These are phyloP conservation scores for Ceratocystis papillata DNA, from an alignment of 2,329 filamentous ascomycete species.

Conservation along the genomic window DNA sequence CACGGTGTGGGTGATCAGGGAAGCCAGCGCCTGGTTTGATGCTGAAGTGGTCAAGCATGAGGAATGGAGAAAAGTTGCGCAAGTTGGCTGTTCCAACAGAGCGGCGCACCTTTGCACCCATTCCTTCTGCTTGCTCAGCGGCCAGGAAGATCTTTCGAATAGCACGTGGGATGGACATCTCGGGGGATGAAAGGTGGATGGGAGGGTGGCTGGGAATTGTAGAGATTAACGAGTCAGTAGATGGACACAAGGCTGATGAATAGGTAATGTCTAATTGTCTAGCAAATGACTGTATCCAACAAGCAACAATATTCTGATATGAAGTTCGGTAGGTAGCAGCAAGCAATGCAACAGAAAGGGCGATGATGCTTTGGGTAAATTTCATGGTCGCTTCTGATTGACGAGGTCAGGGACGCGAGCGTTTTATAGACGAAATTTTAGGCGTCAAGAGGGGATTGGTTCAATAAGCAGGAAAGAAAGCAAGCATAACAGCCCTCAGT, in stretches of 20 bases:
- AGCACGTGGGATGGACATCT: conserved; percentile 57
- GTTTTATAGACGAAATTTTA: conserved; percentile 12
- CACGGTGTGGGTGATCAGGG: conserved; percentile 73
- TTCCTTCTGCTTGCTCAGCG: conserved; percentile 76
- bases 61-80: conserved; percentile 79
- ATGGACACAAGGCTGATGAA: background rate
- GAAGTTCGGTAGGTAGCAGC: conserved; percentile 7
- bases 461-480: too few relatives aligned
- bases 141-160: conserved; percentile 79
- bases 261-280: background rate
- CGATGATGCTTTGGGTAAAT: conserved; percentile 14
- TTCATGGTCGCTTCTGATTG: conserved; percentile 13
- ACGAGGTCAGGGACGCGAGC: background rate
- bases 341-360: conserved; percentile 17
- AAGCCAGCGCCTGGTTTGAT: conserved; percentile 74
- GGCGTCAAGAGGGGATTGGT: background rate
- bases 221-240: background rate
- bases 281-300: conserved; percentile 10
- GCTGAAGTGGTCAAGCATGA: conserved; percentile 92
- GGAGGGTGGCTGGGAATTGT: conserved; percentile 27
- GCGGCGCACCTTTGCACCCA: conserved; percentile 73
- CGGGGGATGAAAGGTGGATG: conserved; percentile 32
- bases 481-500: too few relatives aligned
- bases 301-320: background rate
- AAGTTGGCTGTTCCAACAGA: conserved; percentile 77